Base-by-base conservation (phyloP, 2,329 filamentous ascomycete species). In the Stagonosporopsis tanaceti region DNA sequence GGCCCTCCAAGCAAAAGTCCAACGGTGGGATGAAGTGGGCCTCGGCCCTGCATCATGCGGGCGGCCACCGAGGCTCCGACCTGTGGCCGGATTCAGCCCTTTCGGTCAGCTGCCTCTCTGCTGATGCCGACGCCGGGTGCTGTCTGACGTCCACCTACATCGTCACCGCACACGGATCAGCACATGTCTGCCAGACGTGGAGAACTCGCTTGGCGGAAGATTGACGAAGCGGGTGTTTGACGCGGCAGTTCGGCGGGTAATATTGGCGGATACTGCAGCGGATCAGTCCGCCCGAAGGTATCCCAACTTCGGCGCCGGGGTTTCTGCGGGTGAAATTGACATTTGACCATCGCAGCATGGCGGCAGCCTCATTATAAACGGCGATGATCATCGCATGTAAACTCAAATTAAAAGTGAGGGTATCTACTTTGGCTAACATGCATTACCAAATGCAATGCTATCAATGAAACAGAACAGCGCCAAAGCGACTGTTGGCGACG, bases 1-100 rank as follows among this genome's bases (percentile, higher is more conserved):
- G 48, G 48, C 54, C 54, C 48, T 57, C 54, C 48, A 51, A 39
- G 54, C 54, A 57, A 57, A 57, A 57, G 47, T 51, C 53, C 47
- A 47, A 20, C 6, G 41, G 42, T 52, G 47, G 53, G 37, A 52
- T 47, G 22, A n/a, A 44, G 48, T 57, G 48, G 44, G 48, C 54
- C 54, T 35, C 41, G 54, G 54, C 54, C 54, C 54, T 57, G 48
- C 50, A 48, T 44, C 30, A 44, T 38, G 30, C 32, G 32, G 15
- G 20, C 52, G 37, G 28, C 47, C 47, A 44, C 48, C 54, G 54
- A 53, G 42, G 41, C 44, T 34, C 54, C 54, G 54, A 52, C 24
- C 32, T 37, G 27, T 9, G 44, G 44, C 42, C 35, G 42, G 37
- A n/a, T 34, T 7, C 41, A 53, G 40, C 20, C 35, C 25, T 47